Evolutionary conservation across 768 basidiomycete species (phyloP), one percentile per base, ranked within the genome.

Genomic region (Russula earlei): DNA sequence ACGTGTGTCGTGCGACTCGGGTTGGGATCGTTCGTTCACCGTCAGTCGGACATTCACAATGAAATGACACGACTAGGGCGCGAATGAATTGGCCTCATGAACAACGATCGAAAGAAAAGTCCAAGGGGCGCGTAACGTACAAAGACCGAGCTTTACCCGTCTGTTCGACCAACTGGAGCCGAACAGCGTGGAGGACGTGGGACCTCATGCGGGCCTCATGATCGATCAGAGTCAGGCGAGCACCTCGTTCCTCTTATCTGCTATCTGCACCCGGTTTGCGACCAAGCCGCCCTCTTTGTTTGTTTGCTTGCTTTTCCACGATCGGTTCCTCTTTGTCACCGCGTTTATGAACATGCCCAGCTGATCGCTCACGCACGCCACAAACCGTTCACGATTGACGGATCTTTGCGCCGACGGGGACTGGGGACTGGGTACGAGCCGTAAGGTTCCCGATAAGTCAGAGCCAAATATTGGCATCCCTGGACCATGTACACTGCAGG

Each of bases 341-440:
- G 34, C 47, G 47, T 34, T 44, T 34, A 31, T 31, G 7, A 31
- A 7, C 11, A 20, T 40, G 53, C 29, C 19, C 53, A 47, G 19
- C 37, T 38, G 41, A 42, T 31, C 31, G 41, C 19, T 31, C 31
- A 29, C 19, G 5, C 38, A 40, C 46, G 54, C 34, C 29, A 29
- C 38, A 22, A 15, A 24, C 15, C 24, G 5, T 31, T 47, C 29
- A 47, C 31, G 37, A n/a, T 54, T 54, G n/a, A n/a, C n/a, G 29
- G 29, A 10, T 31, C 53, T 54, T 54, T 54, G 44, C 53, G 53
- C 53, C 53, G 45, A 37, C 17, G 44, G 38, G n/a, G 34, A 34
- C 14, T 15, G 38, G 54, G 54, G 33, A 20, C 54, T 54, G 54
- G 54, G 54, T 55, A 55, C 45, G 54, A 53, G 33, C 12, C 20